Percentiles rank a stretch among this genome's conserved stretches.
phyloP scores from a whole-genome alignment of 192 early-diverging fungal genomes.

The Backusella tuberculispora region DNA sequence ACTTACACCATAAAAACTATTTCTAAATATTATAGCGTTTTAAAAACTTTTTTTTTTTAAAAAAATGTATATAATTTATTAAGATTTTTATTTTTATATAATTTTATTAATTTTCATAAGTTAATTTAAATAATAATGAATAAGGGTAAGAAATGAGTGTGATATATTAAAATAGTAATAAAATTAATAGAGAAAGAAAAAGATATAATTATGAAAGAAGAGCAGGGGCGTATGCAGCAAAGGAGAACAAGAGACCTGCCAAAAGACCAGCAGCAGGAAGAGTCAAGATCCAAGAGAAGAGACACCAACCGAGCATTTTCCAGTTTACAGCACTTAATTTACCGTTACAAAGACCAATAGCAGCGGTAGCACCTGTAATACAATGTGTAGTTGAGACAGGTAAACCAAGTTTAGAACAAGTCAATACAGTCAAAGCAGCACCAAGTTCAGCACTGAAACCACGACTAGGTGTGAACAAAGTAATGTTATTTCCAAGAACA shows the following conservation, averaged over 20 bases:
- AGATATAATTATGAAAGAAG: neutral
- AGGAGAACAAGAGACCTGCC: constrained; percentile 69
- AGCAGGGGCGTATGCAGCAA: constrained; percentile 56
- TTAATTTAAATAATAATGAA: no score
- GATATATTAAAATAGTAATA: no score
- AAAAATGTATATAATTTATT: no score
- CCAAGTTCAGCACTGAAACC: constrained; percentile 83
- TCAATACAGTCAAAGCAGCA: constrained; percentile 77
- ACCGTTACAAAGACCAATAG: constrained; percentile 72
- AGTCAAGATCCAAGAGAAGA: constrained; percentile 77
- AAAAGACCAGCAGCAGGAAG: constrained; percentile 70
- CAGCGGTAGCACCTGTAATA: constrained; percentile 76
- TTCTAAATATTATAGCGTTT: neutral
- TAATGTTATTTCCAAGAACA: constrained; percentile 82
- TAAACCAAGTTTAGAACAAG: constrained; percentile 76
- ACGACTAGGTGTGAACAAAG: constrained; percentile 79
- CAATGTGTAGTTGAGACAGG: constrained; percentile 88
- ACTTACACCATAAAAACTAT: neutral
- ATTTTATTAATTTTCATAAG: no score
- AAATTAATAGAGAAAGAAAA: neutral
- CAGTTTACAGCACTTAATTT: constrained; percentile 75
- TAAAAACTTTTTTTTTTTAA: no score
- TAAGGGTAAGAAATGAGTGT: no score
- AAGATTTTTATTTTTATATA: no score
- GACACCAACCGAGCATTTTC: constrained; percentile 65